Conservation (phyloP, 2,329 filamentous ascomycete genomes). For the Aureobasidium pullulans region DNA sequence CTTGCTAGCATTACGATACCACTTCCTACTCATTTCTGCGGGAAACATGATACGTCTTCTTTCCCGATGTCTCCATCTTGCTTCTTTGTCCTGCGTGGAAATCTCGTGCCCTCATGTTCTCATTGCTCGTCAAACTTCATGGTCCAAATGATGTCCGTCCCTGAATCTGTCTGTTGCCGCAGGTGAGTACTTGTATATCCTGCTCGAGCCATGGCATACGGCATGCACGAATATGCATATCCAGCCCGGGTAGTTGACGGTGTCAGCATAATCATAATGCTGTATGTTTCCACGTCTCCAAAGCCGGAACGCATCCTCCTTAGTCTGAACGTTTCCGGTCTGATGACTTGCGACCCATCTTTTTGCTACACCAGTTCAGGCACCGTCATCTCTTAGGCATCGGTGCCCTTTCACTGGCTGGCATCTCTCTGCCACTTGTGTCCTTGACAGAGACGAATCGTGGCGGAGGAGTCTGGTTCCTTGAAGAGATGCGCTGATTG, state of each 20-base stretch:
- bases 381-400: conserved; percentile 25
- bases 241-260: neutral
- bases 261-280: neutral
- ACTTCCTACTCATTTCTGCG: neutral
- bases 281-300: neutral
- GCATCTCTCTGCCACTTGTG: conserved; percentile 35
- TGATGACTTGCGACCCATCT: neutral
- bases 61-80: neutral
- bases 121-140: neutral
- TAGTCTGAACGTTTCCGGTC: neutral
- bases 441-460: conserved; percentile 30
- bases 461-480: conserved; percentile 22
- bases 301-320: neutral
- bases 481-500: conserved; percentile 20
- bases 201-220: neutral
- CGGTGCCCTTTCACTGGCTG: conserved; percentile 38
- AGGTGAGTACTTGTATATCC: too few relatives aligned
- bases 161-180: too few relatives aligned
- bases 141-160: too few relatives aligned
- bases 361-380: neutral
- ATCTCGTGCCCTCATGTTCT: neutral
- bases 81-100: neutral
- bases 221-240: neutral
- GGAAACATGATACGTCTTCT: neutral
- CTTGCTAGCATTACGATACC: neutral